Base-by-base conservation (phyloP, 164 flowering plant genomes). In the Magnolia kwangsiensis region DNA sequence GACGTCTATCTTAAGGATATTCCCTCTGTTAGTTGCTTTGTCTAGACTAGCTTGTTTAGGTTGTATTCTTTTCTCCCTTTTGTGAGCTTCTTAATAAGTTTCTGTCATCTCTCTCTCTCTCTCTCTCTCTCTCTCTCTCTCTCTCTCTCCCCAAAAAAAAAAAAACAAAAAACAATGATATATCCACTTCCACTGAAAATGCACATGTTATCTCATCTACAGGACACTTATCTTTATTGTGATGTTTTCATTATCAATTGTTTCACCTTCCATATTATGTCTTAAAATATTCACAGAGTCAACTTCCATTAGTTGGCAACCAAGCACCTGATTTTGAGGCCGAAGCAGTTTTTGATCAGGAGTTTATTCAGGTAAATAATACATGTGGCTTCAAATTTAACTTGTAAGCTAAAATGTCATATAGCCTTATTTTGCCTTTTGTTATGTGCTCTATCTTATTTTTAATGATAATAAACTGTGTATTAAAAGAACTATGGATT, bases 291-390 rank as follows among this genome's bases (percentile, higher is more conserved):
- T 4, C 51, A n/a, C 87, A 88, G 92, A 75, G 82, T 76, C 94
- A 89, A 31, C 80, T 84, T 73, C 99, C 99, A 45, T 79, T 96
- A 70, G 99, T 96, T 73, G 99, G 99, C 76, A 96, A 94, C 76
- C 50, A 8, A 37, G 99, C 98, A 45, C 99, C 99, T 0, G 98
- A 94, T 83, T 96, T 96, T 81, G 98, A 90, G 78, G 99, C 99
- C 18, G 99, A 96, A 85, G 99, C 99, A 23, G 99, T 96, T 64
- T 92, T 94, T 74, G 99, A 96, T 81, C 99, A 94, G 81, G 98
- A 96, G 81, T 96, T 96, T 80, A 89, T 94, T 78, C 88, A 96
- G 84, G 99, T 96, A 88, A 63, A 51, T 27, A 49, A 72, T 73
- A 18, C 9, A 8, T 23, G 51, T 11, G 4, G 23, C 10, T 51